These are phyloP conservation scores for Fagus sylvatica DNA, from an alignment of 306 rosid genomes.

Conservation along the genomic window DNA sequence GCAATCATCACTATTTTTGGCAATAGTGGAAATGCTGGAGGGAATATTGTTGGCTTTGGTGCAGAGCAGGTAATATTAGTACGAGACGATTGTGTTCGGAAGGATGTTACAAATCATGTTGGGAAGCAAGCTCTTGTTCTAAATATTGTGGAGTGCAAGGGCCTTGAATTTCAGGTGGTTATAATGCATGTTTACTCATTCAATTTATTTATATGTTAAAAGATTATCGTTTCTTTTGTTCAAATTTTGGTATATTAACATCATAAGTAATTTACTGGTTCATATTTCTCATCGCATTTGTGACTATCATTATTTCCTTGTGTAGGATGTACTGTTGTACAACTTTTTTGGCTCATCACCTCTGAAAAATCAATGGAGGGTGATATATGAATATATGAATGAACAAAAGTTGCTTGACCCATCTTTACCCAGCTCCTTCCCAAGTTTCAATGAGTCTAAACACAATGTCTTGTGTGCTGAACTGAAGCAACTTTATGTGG, in stretches of 20 bases:
- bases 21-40: slow-evolving; percentile 32
- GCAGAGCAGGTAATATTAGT: slow-evolving; percentile 86
- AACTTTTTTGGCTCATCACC: slow-evolving; percentile 74
- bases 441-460: slow-evolving; percentile 49
- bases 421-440: not conserved
- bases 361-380: slow-evolving; percentile 66
- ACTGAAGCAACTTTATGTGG: slow-evolving; percentile 69
- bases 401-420: slow-evolving; percentile 56
- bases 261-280: not conserved
- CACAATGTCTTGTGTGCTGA: slow-evolving; percentile 70
- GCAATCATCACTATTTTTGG: slow-evolving; percentile 72
- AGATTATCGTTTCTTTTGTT: not conserved
- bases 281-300: not conserved
- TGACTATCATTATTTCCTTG: not conserved
- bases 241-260: not conserved
- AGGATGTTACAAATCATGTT: slow-evolving; percentile 40
- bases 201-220: not conserved
- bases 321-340: slow-evolving; percentile 70
- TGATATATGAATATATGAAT: slow-evolving; percentile 61
- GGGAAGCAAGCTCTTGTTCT: slow-evolving; percentile 81
- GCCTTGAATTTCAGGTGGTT: slow-evolving; percentile 86
- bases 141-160: slow-evolving; percentile 73
- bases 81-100: slow-evolving; percentile 56
- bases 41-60: slow-evolving; percentile 68
- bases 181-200: not conserved